A percentile compares a stretch with the other conserved stretches of the same genome.
Conservation (phyloP, 2,329 filamentous ascomycete species). For the Zasmidium citrigriseum region DNA sequence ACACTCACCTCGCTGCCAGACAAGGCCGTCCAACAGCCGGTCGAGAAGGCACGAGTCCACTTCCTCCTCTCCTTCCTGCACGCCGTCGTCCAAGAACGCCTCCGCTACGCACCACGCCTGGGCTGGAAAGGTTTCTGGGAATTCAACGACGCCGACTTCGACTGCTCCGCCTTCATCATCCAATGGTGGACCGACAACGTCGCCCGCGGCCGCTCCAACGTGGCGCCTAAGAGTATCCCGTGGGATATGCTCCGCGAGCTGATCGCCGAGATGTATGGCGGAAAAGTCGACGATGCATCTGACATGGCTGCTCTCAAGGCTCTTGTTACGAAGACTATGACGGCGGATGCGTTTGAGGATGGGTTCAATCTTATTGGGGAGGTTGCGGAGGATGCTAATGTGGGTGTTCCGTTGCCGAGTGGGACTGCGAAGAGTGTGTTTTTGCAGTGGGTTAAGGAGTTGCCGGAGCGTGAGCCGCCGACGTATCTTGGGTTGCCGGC, state of each 20-base stretch:
- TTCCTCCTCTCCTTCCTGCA: constrained; percentile 91
- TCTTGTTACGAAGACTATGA: constrained; percentile 78
- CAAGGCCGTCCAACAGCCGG: constrained; percentile 72
- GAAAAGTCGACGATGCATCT: constrained; percentile 89
- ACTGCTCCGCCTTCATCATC: constrained; percentile 94
- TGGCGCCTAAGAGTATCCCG: constrained; percentile 89
- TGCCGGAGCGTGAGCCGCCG: constrained; percentile 94
- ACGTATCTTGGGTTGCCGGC: constrained; percentile 91
- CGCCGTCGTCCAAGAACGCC: constrained; percentile 89
- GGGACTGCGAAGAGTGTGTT: constrained; percentile 85
- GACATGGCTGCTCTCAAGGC: constrained; percentile 75
- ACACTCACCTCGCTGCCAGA: constrained; percentile 72
- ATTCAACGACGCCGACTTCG: constrained; percentile 99
- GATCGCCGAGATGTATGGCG: constrained; percentile 91
- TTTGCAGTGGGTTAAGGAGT: constrained; percentile 82
- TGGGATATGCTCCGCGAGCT: constrained; percentile 95
- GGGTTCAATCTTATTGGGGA: constrained; percentile 85
- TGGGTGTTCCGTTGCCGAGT: constrained; percentile 69
- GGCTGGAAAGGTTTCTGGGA: constrained; percentile 99
- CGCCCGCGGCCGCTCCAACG: constrained; percentile 83
- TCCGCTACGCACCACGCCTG: constrained; percentile 89
- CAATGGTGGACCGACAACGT: constrained; percentile 89
- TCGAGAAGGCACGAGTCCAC: constrained; percentile 88
- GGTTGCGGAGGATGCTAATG: constrained; percentile 39
- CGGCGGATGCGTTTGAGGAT: constrained; percentile 85